These are phyloP conservation scores for Puccinia coronata DNA, from an alignment of 1,284 basidiomycete genomes.

Conservation along the genomic window DNA sequence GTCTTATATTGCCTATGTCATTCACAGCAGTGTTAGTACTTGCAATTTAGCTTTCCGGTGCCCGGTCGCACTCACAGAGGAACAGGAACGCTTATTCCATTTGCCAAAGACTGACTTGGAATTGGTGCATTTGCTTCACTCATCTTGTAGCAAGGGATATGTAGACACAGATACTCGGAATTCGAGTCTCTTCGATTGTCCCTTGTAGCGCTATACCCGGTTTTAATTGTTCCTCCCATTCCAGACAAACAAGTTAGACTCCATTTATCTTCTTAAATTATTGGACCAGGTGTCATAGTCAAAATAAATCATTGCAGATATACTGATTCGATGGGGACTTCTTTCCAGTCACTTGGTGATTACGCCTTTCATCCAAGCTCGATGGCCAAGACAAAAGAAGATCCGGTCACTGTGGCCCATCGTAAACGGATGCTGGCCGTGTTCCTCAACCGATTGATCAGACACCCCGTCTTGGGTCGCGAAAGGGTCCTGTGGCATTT, in stretches of 20 bases:
- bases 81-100: neutral
- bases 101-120: conserved; percentile 27
- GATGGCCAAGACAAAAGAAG: conserved; percentile 82
- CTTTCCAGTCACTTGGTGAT: conserved; percentile 69
- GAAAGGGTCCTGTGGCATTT: conserved; percentile 95
- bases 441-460: conserved; percentile 83
- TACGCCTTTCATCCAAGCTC: conserved; percentile 90
- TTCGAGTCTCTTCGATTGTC: conserved; percentile 88
- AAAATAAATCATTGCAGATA: neutral
- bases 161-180: conserved; percentile 90
- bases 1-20: conserved; percentile 92
- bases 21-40: conserved; percentile 77
- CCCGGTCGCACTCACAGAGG: neutral
- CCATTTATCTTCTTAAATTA: neutral
- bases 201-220: conserved; percentile 86
- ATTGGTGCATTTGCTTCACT: neutral
- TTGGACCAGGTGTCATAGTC: neutral
- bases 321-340: neutral
- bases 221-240: conserved; percentile 94
- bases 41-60: no score
- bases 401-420: conserved; percentile 84
- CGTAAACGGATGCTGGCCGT: conserved; percentile 93
- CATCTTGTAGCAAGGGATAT: conserved; percentile 71
- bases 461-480: conserved; percentile 88
- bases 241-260: conserved; percentile 80